Conservation (phyloP, 2,329 filamentous ascomycete species). For the Raffaelea albimanens region DNA sequence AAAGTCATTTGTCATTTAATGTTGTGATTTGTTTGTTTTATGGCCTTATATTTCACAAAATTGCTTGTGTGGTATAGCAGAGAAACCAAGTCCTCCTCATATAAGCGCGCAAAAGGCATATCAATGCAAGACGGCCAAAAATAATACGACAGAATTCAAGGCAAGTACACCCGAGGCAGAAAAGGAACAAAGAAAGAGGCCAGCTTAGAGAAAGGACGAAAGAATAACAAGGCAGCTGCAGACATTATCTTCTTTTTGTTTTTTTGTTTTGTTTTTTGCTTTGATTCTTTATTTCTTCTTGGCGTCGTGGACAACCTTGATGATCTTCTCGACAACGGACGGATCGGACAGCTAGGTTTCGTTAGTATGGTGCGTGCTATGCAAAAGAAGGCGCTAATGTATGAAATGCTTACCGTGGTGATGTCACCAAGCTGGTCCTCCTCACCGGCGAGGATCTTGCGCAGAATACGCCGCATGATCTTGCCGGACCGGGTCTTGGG, state of each 20-base stretch:
- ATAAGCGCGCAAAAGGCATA: no score
- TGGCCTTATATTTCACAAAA: no score
- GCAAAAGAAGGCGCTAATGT: neutral
- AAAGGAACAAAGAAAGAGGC: neutral
- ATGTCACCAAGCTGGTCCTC: slow-evolving; percentile 94
- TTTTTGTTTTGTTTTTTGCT: slow-evolving; percentile 1
- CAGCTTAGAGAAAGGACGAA: neutral
- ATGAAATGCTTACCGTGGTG: slow-evolving; percentile 65
- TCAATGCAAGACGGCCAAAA: no score
- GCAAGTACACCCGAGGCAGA: neutral
- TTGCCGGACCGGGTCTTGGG: slow-evolving; percentile 97
- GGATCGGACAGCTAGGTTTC: slow-evolving; percentile 72
- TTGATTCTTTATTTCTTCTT: slow-evolving; percentile 34
- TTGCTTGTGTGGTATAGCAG: no score
- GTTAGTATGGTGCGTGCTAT: slow-evolving; percentile 6
- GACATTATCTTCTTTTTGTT: neutral
- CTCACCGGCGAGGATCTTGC: slow-evolving; percentile 95
- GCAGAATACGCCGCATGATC: slow-evolving; percentile 95
- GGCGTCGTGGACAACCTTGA: slow-evolving; percentile 62
- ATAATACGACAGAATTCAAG: neutral
- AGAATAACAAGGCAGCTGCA: neutral
- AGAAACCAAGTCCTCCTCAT: no score
- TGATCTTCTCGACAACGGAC: slow-evolving; percentile 80
- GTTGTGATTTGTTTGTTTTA: no score
- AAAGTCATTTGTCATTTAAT: no score